A percentile compares a stretch with the other conserved stretches of the same genome.
phyloP scores from a whole-genome alignment of 23 red algal genomes.

The Porphyridium purpureum region DNA sequence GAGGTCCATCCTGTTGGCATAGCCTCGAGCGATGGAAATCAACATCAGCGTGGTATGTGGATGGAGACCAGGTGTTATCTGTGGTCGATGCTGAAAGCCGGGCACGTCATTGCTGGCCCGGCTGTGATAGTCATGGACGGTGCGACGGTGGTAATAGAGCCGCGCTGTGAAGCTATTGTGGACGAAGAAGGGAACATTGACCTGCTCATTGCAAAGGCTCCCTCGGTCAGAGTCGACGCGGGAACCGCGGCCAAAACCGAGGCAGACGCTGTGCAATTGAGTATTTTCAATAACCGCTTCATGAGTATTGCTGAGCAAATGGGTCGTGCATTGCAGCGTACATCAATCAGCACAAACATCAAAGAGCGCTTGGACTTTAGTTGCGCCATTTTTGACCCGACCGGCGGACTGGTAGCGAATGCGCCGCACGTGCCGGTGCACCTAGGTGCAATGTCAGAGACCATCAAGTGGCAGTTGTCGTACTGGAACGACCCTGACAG shows the following conservation, averaged over 20 bases:
- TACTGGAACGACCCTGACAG: constrained; percentile 15
- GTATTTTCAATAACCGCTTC: constrained; percentile 78
- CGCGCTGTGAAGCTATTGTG: constrained; percentile 46
- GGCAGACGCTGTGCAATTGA: constrained; percentile 61
- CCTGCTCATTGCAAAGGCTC: constrained; percentile 20
- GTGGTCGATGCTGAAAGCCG: no score
- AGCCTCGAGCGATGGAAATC: no score
- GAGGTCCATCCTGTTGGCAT: no score
- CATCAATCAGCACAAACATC: constrained; percentile 88
- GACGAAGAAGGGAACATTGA: constrained; percentile 63
- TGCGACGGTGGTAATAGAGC: constrained; percentile 14
- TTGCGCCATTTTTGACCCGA: constrained; percentile 87
- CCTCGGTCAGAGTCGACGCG: background rate
- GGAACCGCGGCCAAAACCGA: no score
- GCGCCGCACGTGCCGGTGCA: constrained; percentile 98
- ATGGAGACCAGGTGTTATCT: no score
- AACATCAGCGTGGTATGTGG: no score
- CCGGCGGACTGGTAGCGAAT: constrained; percentile 89
- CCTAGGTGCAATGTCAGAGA: constrained; percentile 90
- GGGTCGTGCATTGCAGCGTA: constrained; percentile 86
- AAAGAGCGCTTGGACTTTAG: constrained; percentile 97
- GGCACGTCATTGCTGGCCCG: background rate
- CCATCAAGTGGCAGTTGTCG: constrained; percentile 59
- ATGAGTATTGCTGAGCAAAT: constrained; percentile 98
- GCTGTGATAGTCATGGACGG: constrained; percentile 13